Percentiles rank a stretch among this genome's conserved stretches.
Conservation (phyloP, 371 early-diverging fungal genomes). For the Gilbertella persicaria region DNA sequence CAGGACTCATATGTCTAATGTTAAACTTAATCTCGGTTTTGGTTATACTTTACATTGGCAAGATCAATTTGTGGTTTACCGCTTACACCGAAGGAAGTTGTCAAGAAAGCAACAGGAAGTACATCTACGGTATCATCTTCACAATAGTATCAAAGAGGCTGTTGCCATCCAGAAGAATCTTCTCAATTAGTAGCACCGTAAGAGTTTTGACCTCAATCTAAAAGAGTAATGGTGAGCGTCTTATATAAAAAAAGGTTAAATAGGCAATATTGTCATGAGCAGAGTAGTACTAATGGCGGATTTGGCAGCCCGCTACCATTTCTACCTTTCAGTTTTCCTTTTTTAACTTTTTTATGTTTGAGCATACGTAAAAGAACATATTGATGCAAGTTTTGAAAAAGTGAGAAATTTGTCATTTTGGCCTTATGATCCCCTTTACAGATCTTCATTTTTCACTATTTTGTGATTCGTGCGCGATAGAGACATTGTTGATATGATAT, state of each 20-base stretch:
- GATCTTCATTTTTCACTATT: too few relatives aligned
- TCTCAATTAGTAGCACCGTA: constrained; percentile 46
- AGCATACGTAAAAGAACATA: too few relatives aligned
- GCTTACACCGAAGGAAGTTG: constrained; percentile 57
- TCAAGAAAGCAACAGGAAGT: constrained; percentile 69
- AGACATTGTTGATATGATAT: too few relatives aligned
- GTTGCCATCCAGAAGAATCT: constrained; percentile 39
- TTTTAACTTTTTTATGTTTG: too few relatives aligned
- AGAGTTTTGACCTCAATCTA: constrained; percentile 57
- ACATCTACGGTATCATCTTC: constrained; percentile 59
- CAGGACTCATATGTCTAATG: constrained; percentile 26
- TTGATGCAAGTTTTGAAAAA: too few relatives aligned
- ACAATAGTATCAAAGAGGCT: constrained; percentile 64
- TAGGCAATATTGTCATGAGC: too few relatives aligned
- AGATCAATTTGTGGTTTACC: constrained; percentile 58
- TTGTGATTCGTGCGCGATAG: too few relatives aligned
- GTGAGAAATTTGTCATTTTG: too few relatives aligned
- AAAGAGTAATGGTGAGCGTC: neutral
- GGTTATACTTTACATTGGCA: constrained; percentile 55
- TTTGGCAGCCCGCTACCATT: too few relatives aligned
- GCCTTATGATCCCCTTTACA: too few relatives aligned
- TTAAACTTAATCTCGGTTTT: neutral
- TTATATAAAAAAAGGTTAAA: neutral
- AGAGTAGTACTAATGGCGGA: too few relatives aligned
- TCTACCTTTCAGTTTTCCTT: too few relatives aligned